A percentile compares a stretch with the other conserved stretches of the same genome.
Evolutionary conservation across 164 flowering plant species (phyloP).

Genomic region (Nymphaea thermarum): DNA sequence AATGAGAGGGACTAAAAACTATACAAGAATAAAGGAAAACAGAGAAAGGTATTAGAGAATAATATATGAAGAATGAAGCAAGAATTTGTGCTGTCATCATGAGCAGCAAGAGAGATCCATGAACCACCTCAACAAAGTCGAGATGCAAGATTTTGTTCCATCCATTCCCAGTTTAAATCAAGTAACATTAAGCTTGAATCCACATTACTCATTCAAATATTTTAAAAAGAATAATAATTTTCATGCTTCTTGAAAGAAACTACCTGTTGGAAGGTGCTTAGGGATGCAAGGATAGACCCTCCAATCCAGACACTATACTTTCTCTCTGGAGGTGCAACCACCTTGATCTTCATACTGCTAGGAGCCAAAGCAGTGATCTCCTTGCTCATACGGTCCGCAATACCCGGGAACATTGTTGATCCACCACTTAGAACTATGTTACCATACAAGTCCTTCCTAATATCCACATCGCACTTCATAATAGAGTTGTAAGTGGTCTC

Average conservation of each 20-base stretch:
- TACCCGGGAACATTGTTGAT: conserved; percentile 57
- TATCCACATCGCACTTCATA: conserved; percentile 64
- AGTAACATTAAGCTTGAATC: no score
- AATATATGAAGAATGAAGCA: no score
- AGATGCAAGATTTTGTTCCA: no score
- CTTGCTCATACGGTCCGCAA: conserved; percentile 70
- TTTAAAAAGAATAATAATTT: no score
- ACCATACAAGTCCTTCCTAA: conserved; percentile 54
- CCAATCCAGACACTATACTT: conserved; percentile 66
- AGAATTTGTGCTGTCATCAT: no score
- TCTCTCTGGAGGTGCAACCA: conserved; percentile 64
- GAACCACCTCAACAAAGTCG: no score
- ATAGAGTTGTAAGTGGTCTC: conserved; percentile 61
- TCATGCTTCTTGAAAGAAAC: neutral
- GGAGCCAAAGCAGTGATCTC: conserved; percentile 68
- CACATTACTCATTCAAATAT: no score
- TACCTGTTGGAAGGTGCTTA: conserved; percentile 69
- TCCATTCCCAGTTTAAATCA: no score
- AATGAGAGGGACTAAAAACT: no score
- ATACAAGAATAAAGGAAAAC: no score
- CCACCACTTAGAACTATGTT: conserved; percentile 66
- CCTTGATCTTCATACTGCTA: conserved; percentile 61
- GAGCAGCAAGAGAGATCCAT: no score
- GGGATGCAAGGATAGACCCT: conserved; percentile 52
- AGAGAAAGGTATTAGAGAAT: no score